phyloP scores from a whole-genome alignment of 306 rosid species.

The Gynostemma pentaphyllum region DNA sequence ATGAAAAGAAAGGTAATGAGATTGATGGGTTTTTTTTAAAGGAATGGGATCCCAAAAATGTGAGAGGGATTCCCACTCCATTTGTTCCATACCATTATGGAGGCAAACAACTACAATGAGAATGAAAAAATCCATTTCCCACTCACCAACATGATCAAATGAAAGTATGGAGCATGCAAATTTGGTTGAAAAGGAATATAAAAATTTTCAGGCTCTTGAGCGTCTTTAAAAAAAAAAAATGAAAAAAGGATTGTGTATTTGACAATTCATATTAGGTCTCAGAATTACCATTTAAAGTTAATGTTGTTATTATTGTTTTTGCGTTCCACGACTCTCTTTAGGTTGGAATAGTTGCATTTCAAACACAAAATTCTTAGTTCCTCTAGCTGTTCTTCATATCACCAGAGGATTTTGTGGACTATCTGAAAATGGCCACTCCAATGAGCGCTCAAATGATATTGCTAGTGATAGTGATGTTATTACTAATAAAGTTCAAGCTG shows the following conservation, averaged over 20 bases:
- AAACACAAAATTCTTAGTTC: not conserved
- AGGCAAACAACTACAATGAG: no score
- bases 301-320: not conserved
- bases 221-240: no score
- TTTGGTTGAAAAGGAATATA: no score
- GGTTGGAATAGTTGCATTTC: slow-evolving; percentile 6
- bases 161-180: no score
- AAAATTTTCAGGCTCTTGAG: no score
- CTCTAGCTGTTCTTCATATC: not conserved
- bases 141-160: no score
- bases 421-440: slow-evolving; percentile 5
- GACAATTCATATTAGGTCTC: not conserved
- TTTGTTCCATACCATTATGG: no score
- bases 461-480: not conserved
- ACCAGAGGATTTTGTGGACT: slow-evolving; percentile 12
- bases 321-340: not conserved
- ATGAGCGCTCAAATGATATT: not conserved
- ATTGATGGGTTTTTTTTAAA: no score
- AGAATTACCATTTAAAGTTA: not conserved
- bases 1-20: no score
- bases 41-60: no score
- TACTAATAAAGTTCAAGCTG: not conserved
- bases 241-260: not conserved
- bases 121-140: no score
- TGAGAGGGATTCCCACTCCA: no score